Conservation (phyloP, 192 early-diverging fungal genomes). For the Entomortierella beljakovae region DNA sequence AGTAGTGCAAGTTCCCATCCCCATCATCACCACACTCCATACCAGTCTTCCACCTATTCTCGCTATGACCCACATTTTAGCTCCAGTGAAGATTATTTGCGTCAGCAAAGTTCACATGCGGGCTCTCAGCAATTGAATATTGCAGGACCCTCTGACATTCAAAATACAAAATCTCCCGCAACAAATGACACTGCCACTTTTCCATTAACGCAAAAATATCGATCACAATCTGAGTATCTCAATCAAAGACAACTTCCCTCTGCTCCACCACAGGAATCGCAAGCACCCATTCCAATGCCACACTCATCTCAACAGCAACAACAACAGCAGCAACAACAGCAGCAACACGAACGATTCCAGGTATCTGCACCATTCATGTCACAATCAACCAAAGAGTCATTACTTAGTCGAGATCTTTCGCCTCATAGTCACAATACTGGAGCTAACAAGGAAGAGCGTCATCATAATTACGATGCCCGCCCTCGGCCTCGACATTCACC, state of each 20-base stretch:
- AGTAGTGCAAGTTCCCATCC: not conserved
- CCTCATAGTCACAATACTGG: too few species aligned
- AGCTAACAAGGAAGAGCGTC: too few species aligned
- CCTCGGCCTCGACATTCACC: too few species aligned
- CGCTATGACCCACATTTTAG: not conserved
- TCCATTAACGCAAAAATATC: not conserved
- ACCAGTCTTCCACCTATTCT: not conserved
- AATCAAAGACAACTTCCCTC: not conserved
- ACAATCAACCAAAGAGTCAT: too few species aligned
- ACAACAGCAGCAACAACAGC: not conserved
- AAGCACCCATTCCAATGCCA: not conserved
- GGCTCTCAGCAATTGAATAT: slow-evolving; percentile 2
- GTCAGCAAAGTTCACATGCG: not conserved
- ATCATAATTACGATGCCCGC: too few species aligned
- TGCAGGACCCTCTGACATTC: not conserved
- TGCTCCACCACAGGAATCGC: not conserved
- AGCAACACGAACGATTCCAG: too few species aligned
- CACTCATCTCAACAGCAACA: not conserved
- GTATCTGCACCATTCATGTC: too few species aligned
- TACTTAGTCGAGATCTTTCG: too few species aligned
- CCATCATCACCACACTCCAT: not conserved
- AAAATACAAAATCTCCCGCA: slow-evolving; percentile 17
- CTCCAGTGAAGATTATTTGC: not conserved
- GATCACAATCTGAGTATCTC: not conserved
- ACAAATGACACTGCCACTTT: slow-evolving; percentile 8